A percentile compares a stretch with the other conserved stretches of the same genome.
Conservation (phyloP, 768 basidiomycete genomes). For the Heimioporus sp. region DNA sequence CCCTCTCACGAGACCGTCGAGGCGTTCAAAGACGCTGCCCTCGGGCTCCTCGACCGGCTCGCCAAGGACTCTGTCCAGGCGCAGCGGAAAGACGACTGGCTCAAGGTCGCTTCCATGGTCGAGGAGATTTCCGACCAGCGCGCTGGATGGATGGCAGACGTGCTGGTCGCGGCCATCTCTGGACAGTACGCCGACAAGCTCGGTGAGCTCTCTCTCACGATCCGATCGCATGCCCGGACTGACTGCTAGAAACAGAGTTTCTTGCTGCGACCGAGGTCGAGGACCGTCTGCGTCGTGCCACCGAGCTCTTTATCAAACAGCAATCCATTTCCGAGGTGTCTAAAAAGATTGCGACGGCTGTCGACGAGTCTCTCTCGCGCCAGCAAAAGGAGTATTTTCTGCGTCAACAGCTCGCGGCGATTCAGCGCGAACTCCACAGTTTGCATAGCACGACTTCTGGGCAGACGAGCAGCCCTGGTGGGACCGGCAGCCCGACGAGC, state of each 20-base stretch:
- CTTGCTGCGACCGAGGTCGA: conserved; percentile 58
- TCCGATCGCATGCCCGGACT: neutral
- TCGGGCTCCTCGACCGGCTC: conserved; percentile 66
- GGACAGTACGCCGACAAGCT: conserved; percentile 71
- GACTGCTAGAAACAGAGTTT: conserved; percentile 42
- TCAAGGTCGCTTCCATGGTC: conserved; percentile 67
- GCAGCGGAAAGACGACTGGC: conserved; percentile 61
- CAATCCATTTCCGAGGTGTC: conserved; percentile 78
- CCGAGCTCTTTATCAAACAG: conserved; percentile 71
- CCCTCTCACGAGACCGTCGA: conserved; percentile 57
- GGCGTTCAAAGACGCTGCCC: conserved; percentile 67
- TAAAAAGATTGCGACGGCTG: conserved; percentile 74
- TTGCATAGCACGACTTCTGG: conserved; percentile 40
- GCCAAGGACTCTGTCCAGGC: conserved; percentile 40
- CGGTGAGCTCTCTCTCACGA: conserved; percentile 40
- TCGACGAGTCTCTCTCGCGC: conserved; percentile 82
- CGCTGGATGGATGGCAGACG: conserved; percentile 75
- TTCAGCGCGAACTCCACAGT: conserved; percentile 69
- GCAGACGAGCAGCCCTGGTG: conserved; percentile 11
- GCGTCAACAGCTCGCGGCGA: conserved; percentile 78
- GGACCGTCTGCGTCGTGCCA: conserved; percentile 63
- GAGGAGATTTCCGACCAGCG: conserved; percentile 66
- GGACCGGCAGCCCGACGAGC: conserved; percentile 27
- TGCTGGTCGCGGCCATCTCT: conserved; percentile 56
- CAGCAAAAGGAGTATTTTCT: conserved; percentile 89